These are phyloP conservation scores for Cystobasidium onofrii DNA, from an alignment of 768 basidiomycete genomes.

Conservation along the genomic window DNA sequence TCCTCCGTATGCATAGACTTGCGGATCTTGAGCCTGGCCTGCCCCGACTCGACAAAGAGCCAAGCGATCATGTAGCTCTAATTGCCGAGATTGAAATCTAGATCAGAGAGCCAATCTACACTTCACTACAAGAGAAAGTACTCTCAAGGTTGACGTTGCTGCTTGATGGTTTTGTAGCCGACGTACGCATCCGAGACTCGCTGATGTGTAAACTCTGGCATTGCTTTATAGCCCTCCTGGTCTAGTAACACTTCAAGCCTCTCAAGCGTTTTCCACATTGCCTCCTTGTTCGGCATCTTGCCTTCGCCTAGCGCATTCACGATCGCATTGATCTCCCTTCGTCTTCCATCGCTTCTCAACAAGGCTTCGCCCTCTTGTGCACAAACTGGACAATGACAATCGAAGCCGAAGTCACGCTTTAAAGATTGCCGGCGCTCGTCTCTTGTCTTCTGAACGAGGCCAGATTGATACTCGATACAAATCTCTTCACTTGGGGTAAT, in stretches of 20 bases:
- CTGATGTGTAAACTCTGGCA: conserved; percentile 33
- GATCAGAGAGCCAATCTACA: background rate
- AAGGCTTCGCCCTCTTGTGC: background rate
- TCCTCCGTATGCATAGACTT: conserved; percentile 12
- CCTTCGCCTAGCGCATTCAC: conserved; percentile 17
- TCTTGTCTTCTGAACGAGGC: conserved; percentile 27
- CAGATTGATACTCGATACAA: conserved; percentile 28
- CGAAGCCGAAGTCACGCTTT: conserved; percentile 26
- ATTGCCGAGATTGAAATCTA: conserved; percentile 27
- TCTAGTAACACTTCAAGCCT: conserved; percentile 8
- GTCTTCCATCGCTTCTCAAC: conserved; percentile 7
- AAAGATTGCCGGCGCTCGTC: conserved; percentile 17
- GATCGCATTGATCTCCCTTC: conserved; percentile 27
- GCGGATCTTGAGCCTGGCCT: conserved; percentile 31
- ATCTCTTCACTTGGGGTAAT: conserved; percentile 21
- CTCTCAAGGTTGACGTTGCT: conserved; percentile 1
- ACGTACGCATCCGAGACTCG: conserved; percentile 19
- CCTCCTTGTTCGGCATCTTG: conserved; percentile 1
- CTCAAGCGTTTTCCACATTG: conserved; percentile 17
- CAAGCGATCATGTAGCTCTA: conserved; percentile 26
- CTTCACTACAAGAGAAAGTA: background rate
- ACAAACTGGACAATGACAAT: conserved; percentile 29
- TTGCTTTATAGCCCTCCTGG: conserved; percentile 34
- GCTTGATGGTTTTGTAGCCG: conserved; percentile 21
- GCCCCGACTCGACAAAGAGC: conserved; percentile 19